phyloP scores from a whole-genome alignment of 2,329 filamentous ascomycete species.

The Pyrenochaeta sp. region DNA sequence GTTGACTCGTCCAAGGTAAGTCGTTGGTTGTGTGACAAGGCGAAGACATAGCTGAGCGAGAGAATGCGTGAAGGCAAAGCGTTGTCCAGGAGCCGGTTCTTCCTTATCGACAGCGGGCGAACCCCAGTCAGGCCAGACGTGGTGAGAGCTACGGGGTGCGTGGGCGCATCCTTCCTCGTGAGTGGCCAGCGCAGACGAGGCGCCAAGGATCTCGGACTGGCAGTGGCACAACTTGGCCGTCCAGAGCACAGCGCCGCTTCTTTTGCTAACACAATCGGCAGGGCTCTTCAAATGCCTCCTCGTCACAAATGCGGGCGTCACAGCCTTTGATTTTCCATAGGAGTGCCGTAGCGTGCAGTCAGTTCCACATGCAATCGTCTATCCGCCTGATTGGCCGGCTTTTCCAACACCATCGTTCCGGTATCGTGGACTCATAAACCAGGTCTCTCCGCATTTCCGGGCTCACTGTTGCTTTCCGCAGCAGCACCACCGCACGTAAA shows the following conservation, averaged over 20 bases:
- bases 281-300: slow-evolving; percentile 27
- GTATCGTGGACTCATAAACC: slow-evolving; percentile 29
- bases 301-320: slow-evolving; percentile 28
- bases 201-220: slow-evolving; percentile 26
- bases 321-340: slow-evolving; percentile 21
- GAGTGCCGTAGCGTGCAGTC: slow-evolving; percentile 22
- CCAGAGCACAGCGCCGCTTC: slow-evolving; percentile 20
- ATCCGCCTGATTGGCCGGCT: slow-evolving; percentile 23
- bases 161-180: slow-evolving; percentile 7
- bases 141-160: slow-evolving; percentile 12
- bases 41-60: not conserved
- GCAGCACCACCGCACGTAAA: slow-evolving; percentile 21
- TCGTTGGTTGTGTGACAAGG: no score
- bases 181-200: slow-evolving; percentile 24
- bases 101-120: slow-evolving; percentile 11
- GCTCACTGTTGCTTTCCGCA: slow-evolving; percentile 20
- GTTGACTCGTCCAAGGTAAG: no score
- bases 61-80: slow-evolving; percentile 4
- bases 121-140: slow-evolving; percentile 16
- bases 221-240: slow-evolving; percentile 31
- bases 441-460: slow-evolving; percentile 27
- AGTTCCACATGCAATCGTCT: slow-evolving; percentile 27
- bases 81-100: slow-evolving; percentile 8
- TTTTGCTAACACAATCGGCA: slow-evolving; percentile 23
- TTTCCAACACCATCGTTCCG: slow-evolving; percentile 16